phyloP scores from a whole-genome alignment of 495 filamentous ascomycete genomes.

The Hapsidospora chrysogenum region DNA sequence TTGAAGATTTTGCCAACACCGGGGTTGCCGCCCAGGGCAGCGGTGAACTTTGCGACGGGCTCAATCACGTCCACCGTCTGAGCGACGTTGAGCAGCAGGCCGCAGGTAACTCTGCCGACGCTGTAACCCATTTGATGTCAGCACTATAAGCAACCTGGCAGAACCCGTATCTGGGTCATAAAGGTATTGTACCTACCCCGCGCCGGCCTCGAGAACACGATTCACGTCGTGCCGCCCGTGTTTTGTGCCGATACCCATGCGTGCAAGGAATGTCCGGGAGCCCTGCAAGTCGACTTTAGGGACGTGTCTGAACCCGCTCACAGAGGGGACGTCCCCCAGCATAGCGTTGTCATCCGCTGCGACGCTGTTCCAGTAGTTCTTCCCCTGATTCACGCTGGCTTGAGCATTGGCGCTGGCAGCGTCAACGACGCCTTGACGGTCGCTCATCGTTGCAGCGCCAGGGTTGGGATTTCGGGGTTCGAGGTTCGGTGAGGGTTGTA shows the following conservation, averaged over 20 bases:
- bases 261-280: slow-evolving; percentile 59
- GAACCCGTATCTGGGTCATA: neutral
- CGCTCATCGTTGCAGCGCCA: no score
- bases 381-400: no score
- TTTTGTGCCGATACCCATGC: slow-evolving; percentile 40
- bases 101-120: slow-evolving; percentile 39
- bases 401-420: no score
- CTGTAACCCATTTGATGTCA: no score
- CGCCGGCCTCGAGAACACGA: slow-evolving; percentile 34
- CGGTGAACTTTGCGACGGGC: slow-evolving; percentile 41
- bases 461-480: no score
- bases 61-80: slow-evolving; percentile 34
- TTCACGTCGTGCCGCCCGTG: slow-evolving; percentile 9
- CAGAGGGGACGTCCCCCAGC: slow-evolving; percentile 37
- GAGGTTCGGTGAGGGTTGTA: no score
- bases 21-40: slow-evolving; percentile 18
- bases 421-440: no score
- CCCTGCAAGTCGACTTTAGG: slow-evolving; percentile 61
- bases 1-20: slow-evolving; percentile 52
- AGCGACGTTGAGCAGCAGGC: slow-evolving; percentile 22
- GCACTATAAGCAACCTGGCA: neutral
- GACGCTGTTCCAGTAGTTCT: no score
- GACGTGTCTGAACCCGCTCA: slow-evolving; percentile 47
- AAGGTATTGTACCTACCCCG: slow-evolving; percentile 26
- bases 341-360: slow-evolving; percentile 61